Evolutionary conservation across 2,329 filamentous ascomycete genomes (phyloP).

Genomic region (Aureobasidium sp.): DNA sequence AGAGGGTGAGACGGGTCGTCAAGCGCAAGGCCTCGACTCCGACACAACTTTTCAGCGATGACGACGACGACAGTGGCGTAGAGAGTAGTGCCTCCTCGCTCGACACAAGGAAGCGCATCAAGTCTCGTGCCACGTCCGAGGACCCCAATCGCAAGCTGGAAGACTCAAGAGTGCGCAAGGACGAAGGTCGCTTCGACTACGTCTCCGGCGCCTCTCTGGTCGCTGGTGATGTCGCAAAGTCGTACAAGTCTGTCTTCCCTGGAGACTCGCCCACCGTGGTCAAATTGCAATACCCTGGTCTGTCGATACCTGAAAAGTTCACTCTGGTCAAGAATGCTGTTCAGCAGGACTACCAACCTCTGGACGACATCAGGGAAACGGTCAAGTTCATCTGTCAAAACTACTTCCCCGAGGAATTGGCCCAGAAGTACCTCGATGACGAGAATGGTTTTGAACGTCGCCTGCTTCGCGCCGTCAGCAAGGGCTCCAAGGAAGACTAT

Average conservation of each 20-base stretch:
- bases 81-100: constrained; percentile 25
- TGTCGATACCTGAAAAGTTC: constrained; percentile 63
- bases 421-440: constrained; percentile 62
- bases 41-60: constrained; percentile 25
- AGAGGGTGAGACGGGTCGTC: constrained; percentile 22
- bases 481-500: constrained; percentile 59
- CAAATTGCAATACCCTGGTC: constrained; percentile 77
- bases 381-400: constrained; percentile 57
- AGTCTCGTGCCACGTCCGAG: constrained; percentile 30
- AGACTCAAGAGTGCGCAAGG: constrained; percentile 16
- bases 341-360: constrained; percentile 57
- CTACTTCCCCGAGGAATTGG: constrained; percentile 68
- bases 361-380: constrained; percentile 55
- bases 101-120: constrained; percentile 30
- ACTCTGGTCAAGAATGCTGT: constrained; percentile 57
- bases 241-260: constrained; percentile 48
- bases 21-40: constrained; percentile 32
- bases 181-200: constrained; percentile 28
- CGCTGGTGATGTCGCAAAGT: constrained; percentile 32
- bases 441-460: constrained; percentile 68
- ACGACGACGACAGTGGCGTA: constrained; percentile 27
- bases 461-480: constrained; percentile 66
- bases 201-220: constrained; percentile 39
- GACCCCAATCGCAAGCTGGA: constrained; percentile 19
- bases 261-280: constrained; percentile 34